These are phyloP conservation scores for Chaetomiaceae sp. DNA, from an alignment of 2,329 filamentous ascomycete genomes.

Conservation along the genomic window DNA sequence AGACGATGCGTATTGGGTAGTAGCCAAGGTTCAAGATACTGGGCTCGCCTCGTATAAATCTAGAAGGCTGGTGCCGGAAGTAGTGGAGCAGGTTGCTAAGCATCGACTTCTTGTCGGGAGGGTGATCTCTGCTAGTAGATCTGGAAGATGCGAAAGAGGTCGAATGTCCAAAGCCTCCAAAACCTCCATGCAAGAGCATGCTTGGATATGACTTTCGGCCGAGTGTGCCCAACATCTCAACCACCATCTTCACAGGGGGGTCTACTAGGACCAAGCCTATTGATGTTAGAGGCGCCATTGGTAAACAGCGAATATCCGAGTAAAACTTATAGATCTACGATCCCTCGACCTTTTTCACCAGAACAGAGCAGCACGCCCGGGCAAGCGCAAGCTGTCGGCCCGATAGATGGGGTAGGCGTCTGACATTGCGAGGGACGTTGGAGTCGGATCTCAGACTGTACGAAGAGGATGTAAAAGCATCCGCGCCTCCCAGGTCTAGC, in stretches of 20 bases:
- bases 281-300: background rate
- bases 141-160: background rate
- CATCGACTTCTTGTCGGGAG: background rate
- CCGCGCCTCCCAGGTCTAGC: background rate
- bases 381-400: background rate
- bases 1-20: background rate
- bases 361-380: background rate
- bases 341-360: background rate
- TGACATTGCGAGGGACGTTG: background rate
- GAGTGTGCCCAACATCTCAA: background rate
- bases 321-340: background rate
- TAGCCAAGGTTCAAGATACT: background rate
- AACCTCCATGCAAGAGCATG: background rate
- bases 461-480: background rate
- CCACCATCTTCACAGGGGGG: background rate
- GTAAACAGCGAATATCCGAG: background rate
- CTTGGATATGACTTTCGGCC: background rate
- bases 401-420: background rate
- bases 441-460: background rate
- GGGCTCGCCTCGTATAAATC: background rate
- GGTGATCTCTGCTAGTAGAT: background rate
- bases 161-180: background rate
- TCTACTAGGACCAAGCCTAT: background rate
- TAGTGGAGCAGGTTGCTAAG: background rate
- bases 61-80: background rate